Evolutionary conservation across 331 rosid genomes (phyloP).

Genomic region (Prunus yedoensis): DNA sequence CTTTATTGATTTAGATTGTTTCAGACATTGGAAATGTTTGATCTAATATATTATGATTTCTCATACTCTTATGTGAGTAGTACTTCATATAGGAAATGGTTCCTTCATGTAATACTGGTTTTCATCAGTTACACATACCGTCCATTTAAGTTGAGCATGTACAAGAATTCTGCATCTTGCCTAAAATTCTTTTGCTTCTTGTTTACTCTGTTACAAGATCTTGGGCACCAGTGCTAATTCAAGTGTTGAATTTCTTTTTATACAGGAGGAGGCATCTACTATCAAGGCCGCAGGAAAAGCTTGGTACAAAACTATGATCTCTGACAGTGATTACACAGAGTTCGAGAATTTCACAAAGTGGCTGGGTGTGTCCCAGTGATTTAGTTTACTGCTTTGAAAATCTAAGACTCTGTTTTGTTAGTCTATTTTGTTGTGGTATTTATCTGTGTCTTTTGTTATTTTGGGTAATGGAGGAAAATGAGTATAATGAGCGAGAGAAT

Average conservation of each 20-base stretch:
- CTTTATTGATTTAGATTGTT: not conserved
- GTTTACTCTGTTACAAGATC: not conserved
- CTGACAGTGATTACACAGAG: slow-evolving; percentile 70
- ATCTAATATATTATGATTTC: not conserved
- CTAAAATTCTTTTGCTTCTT: no score
- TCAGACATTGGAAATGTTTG: not conserved
- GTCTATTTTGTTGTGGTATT: slow-evolving; percentile 18
- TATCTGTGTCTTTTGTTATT: slow-evolving; percentile 23
- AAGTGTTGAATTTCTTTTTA: not conserved
- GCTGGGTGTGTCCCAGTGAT: slow-evolving; percentile 71
- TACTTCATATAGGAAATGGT: not conserved
- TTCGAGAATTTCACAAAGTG: slow-evolving; percentile 71
- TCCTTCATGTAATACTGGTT: not conserved
- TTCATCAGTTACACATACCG: no score
- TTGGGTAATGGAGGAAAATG: slow-evolving; percentile 21
- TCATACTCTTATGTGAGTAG: not conserved
- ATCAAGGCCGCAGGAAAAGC: slow-evolving; percentile 71
- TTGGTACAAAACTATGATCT: slow-evolving; percentile 73
- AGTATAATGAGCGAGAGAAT: slow-evolving; percentile 15
- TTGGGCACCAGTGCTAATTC: not conserved
- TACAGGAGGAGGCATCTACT: slow-evolving; percentile 63
- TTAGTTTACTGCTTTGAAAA: slow-evolving; percentile 11
- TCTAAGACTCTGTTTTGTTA: slow-evolving; percentile 20
- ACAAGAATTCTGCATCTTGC: no score
- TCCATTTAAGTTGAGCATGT: not conserved